phyloP scores from a whole-genome alignment of 805 yeast species.

The Saccharomycopsis sp. region DNA sequence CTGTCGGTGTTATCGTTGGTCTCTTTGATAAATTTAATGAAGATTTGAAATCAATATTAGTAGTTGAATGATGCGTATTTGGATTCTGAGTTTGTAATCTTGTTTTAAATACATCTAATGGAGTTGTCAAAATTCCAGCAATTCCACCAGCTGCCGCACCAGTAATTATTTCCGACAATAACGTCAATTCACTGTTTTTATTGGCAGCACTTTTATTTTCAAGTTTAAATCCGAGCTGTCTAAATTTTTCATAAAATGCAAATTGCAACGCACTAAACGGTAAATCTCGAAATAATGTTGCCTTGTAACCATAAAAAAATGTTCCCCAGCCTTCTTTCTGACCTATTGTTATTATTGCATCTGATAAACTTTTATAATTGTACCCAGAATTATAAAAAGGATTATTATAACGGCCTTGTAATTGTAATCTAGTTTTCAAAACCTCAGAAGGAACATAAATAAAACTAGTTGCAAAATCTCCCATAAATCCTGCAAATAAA shows the following conservation, averaged over 20 bases:
- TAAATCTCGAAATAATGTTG: slow-evolving; percentile 84
- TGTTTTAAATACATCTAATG: slow-evolving; percentile 86
- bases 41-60: slow-evolving; percentile 21
- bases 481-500: slow-evolving; percentile 82
- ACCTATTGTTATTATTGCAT: slow-evolving; percentile 63
- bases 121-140: slow-evolving; percentile 86
- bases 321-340: slow-evolving; percentile 68
- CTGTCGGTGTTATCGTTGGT: slow-evolving; percentile 22
- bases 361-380: slow-evolving; percentile 66
- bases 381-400: slow-evolving; percentile 76
- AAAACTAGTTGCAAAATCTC: slow-evolving; percentile 83
- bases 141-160: slow-evolving; percentile 97
- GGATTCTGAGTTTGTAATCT: slow-evolving; percentile 84
- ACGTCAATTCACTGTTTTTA: slow-evolving; percentile 40
- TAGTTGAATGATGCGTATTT: too few species aligned
- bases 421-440: slow-evolving; percentile 82
- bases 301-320: slow-evolving; percentile 86
- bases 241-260: slow-evolving; percentile 85
- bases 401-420: slow-evolving; percentile 85
- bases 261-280: slow-evolving; percentile 96
- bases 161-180: slow-evolving; percentile 61
- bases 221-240: slow-evolving; percentile 48
- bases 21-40: slow-evolving; percentile 6
- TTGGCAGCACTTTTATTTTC: slow-evolving; percentile 28
- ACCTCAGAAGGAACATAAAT: slow-evolving; percentile 96